Percentiles rank a stretch among this genome's conserved stretches.
Evolutionary conservation across 1,284 basidiomycete genomes (phyloP).

Genomic region (Irpex lacteus): DNA sequence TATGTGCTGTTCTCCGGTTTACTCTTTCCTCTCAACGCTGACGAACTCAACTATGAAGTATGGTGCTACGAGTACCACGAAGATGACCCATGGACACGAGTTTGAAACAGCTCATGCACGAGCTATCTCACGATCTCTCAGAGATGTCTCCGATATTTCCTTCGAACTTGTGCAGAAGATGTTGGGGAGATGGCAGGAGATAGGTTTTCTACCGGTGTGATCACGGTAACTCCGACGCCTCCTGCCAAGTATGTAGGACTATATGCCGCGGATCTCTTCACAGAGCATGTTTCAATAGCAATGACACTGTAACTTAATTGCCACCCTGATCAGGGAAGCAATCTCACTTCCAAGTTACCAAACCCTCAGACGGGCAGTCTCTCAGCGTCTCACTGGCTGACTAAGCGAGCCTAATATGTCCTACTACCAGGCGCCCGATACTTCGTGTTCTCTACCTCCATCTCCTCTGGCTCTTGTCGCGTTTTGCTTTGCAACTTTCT

Average conservation of each 20-base stretch:
- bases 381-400: background rate
- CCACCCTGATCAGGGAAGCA: too few species aligned
- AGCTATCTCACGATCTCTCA: background rate
- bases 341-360: too few species aligned
- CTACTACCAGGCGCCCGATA: background rate
- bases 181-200: background rate
- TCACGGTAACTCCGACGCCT: background rate
- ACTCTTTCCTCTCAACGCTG: background rate
- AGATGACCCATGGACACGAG: background rate
- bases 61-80: background rate
- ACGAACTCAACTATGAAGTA: background rate
- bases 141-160: background rate
- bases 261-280: too few species aligned
- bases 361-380: background rate
- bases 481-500: background rate
- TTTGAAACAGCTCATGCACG: background rate
- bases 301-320: too few species aligned
- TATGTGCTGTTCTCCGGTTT: background rate
- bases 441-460: constrained; percentile 3
- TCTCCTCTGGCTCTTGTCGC: constrained; percentile 1
- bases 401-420: background rate
- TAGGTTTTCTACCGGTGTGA: background rate
- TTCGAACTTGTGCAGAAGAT: background rate
- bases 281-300: too few species aligned
- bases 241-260: too few species aligned